These are phyloP conservation scores for Cladophialophora yegresii DNA, from an alignment of 2,329 filamentous ascomycete species.

Conservation along the genomic window DNA sequence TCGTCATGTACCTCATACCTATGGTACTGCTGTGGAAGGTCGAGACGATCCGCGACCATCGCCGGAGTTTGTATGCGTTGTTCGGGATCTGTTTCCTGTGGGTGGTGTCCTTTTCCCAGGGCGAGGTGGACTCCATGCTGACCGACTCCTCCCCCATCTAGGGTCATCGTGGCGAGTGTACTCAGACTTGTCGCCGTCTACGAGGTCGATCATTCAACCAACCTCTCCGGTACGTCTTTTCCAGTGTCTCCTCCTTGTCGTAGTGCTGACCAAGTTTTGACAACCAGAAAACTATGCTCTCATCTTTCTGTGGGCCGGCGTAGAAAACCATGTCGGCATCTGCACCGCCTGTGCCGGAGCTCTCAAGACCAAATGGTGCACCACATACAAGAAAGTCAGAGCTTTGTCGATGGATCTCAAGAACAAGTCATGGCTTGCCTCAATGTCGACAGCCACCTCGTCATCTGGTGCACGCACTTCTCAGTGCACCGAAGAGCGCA, in stretches of 20 bases:
- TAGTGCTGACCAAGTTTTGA: background rate
- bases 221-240: slow-evolving; percentile 22
- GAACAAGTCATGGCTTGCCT: slow-evolving; percentile 18
- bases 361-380: slow-evolving; percentile 25
- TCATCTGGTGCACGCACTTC: background rate
- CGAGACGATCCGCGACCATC: slow-evolving; percentile 27
- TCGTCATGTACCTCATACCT: slow-evolving; percentile 29
- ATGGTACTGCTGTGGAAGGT: slow-evolving; percentile 29
- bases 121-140: background rate
- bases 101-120: background rate
- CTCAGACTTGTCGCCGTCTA: slow-evolving; percentile 28
- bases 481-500: slow-evolving; percentile 25
- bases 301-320: slow-evolving; percentile 27
- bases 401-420: slow-evolving; percentile 19
- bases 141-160: slow-evolving; percentile 1
- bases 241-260: background rate
- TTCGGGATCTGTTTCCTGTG: slow-evolving; percentile 28
- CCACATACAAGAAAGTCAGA: slow-evolving; percentile 17
- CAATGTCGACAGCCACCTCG: background rate
- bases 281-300: slow-evolving; percentile 30
- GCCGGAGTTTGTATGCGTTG: slow-evolving; percentile 26
- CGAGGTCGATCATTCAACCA: slow-evolving; percentile 14
- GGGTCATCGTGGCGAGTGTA: slow-evolving; percentile 30
- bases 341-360: slow-evolving; percentile 31
- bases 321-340: slow-evolving; percentile 33